These are phyloP conservation scores for Sporothrix pallida DNA, from an alignment of 2,329 filamentous ascomycete genomes.

Conservation along the genomic window DNA sequence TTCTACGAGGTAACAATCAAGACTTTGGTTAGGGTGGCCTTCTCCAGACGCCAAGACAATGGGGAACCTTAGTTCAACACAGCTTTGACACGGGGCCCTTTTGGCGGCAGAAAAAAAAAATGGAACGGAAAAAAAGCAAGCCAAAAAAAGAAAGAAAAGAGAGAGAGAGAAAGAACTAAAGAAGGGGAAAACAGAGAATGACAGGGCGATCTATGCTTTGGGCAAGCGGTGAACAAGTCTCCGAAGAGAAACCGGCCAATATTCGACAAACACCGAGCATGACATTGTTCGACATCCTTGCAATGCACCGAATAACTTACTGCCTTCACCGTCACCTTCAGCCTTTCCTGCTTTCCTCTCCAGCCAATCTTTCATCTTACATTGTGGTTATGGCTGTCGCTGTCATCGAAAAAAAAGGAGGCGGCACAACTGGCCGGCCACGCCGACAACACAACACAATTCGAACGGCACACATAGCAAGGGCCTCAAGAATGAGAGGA, in stretches of 20 bases:
- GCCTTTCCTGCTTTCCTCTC: neutral
- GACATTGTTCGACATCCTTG: neutral
- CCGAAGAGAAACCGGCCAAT: neutral
- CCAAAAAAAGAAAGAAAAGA: neutral
- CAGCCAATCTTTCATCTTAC: too few relatives aligned
- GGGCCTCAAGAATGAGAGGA: neutral
- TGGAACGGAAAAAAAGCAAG: too few relatives aligned
- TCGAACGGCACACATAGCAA: neutral
- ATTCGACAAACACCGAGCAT: neutral
- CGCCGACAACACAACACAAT: slow-evolving; percentile 12
- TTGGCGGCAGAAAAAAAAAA: neutral
- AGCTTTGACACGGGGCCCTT: slow-evolving; percentile 12
- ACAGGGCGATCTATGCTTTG: neutral
- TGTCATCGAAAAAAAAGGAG: neutral
- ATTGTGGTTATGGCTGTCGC: neutral
- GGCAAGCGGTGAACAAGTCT: slow-evolving; percentile 6
- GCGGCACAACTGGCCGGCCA: neutral
- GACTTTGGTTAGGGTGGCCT: neutral
- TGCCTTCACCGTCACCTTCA: too few relatives aligned
- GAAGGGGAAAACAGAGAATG: neutral
- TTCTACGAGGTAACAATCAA: slow-evolving; percentile 15
- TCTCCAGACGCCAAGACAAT: slow-evolving; percentile 25
- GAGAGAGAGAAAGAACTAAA: neutral
- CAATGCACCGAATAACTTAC: neutral
- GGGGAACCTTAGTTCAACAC: slow-evolving; percentile 23